phyloP scores from a whole-genome alignment of 208 protist genomes.

The Leishmania braziliensis region DNA sequence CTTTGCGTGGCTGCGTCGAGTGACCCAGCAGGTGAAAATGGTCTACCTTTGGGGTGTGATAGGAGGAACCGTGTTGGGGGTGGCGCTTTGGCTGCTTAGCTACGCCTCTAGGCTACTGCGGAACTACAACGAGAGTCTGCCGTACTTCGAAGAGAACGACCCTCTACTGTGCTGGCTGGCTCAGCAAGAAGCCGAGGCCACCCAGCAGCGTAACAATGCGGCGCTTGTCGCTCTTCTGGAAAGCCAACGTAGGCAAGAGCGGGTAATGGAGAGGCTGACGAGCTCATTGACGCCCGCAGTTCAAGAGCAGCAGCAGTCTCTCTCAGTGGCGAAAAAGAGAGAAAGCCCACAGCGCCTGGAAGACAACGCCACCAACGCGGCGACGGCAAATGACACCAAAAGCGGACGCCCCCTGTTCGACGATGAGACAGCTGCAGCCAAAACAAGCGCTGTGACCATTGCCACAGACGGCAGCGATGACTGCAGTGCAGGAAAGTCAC shows the following conservation, averaged over 20 bases:
- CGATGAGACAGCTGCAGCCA: neutral
- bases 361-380: neutral
- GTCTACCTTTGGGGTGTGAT: slow-evolving; percentile 29
- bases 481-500: neutral
- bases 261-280: neutral
- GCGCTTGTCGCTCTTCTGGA: slow-evolving; percentile 2
- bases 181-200: neutral
- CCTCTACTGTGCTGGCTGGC: slow-evolving; percentile 7
- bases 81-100: slow-evolving; percentile 22
- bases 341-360: neutral
- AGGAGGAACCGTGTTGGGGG: slow-evolving; percentile 20
- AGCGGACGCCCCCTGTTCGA: neutral
- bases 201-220: neutral
- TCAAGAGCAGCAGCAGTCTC: neutral
- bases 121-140: slow-evolving; percentile 15
- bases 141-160: slow-evolving; percentile 11
- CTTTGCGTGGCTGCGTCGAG: neutral
- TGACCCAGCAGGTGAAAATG: slow-evolving; percentile 11
- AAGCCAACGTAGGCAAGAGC: neutral
- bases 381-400: neutral
- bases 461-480: neutral
- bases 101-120: slow-evolving; percentile 16
- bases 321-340: neutral
- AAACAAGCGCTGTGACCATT: neutral
- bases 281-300: neutral